Percentiles rank a stretch among this genome's conserved stretches.
These are phyloP conservation scores for Sextonia rubra DNA, from an alignment of 164 flowering plant genomes.

Conservation along the genomic window DNA sequence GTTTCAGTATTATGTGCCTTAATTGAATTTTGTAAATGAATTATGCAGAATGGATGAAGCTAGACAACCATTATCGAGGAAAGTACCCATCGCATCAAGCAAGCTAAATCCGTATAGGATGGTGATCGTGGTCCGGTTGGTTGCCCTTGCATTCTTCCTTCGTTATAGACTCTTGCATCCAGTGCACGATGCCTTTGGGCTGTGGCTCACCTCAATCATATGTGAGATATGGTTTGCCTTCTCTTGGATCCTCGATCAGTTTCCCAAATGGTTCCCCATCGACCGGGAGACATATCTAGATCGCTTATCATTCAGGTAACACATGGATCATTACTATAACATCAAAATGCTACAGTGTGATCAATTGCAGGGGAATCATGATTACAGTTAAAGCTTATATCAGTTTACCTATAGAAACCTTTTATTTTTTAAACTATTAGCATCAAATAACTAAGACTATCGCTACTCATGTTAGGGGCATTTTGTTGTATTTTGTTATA, in stretches of 20 bases:
- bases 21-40: neutral
- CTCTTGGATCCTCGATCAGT: constrained; percentile 98
- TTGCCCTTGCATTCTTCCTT: constrained; percentile 71
- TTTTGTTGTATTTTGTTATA: neutral
- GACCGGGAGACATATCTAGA: constrained; percentile 97
- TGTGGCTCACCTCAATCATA: constrained; percentile 85
- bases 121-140: constrained; percentile 75
- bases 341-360: too few relatives aligned
- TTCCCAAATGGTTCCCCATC: constrained; percentile 97
- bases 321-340: neutral
- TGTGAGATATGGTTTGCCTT: constrained; percentile 97
- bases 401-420: too few relatives aligned
- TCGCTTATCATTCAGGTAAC: constrained; percentile 89
- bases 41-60: constrained; percentile 79
- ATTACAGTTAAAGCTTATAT: too few relatives aligned
- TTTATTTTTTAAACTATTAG: too few relatives aligned
- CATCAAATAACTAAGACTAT: too few relatives aligned
- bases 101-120: constrained; percentile 89
- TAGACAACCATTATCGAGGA: constrained; percentile 91
- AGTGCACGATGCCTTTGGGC: constrained; percentile 84
- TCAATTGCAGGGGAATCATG: too few relatives aligned
- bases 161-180: constrained; percentile 83
- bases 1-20: neutral
- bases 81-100: constrained; percentile 92
- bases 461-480: neutral